phyloP scores from a whole-genome alignment of 108 stramenopile species.

The Pseudonitzschia multistriata region DNA sequence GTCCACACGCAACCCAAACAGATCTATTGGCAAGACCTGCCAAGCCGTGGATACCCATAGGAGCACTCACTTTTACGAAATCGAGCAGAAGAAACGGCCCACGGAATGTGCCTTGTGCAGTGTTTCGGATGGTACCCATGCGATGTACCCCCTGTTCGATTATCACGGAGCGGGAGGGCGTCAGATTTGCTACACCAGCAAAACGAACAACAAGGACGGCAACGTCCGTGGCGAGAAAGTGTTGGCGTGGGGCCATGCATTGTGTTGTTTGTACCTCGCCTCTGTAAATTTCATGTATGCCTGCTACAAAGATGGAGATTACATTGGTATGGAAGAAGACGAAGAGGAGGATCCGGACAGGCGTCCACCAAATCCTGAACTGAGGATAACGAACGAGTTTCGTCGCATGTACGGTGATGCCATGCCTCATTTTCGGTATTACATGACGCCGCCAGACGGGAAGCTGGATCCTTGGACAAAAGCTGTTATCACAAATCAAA shows the following conservation, averaged over 20 bases:
- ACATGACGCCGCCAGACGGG: neutral
- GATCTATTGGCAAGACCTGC: constrained; percentile 1
- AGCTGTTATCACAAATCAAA: neutral
- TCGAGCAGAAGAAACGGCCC: constrained; percentile 20
- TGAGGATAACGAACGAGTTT: neutral
- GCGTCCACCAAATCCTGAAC: constrained; percentile 2
- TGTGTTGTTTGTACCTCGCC: constrained; percentile 12
- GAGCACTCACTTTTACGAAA: constrained; percentile 8
- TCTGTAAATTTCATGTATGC: constrained; percentile 1
- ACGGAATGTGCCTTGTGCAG: constrained; percentile 7
- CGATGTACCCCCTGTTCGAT: constrained; percentile 18
- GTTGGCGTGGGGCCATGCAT: constrained; percentile 11
- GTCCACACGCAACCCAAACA: neutral
- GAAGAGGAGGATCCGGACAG: neutral
- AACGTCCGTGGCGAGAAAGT: neutral
- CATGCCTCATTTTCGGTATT: constrained; percentile 12
- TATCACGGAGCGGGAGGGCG: neutral
- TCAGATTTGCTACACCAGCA: constrained; percentile 2
- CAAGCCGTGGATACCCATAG: constrained; percentile 12
- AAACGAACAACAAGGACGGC: neutral
- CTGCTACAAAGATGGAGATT: constrained; percentile 9
- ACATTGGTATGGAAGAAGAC: constrained; percentile 6
- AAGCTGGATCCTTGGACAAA: neutral
- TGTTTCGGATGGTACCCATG: neutral
- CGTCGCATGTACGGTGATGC: constrained; percentile 1